Percentiles rank a stretch among this genome's conserved stretches.
Conservation (phyloP, 768 basidiomycete genomes). For the Fomitopsis pulvina region DNA sequence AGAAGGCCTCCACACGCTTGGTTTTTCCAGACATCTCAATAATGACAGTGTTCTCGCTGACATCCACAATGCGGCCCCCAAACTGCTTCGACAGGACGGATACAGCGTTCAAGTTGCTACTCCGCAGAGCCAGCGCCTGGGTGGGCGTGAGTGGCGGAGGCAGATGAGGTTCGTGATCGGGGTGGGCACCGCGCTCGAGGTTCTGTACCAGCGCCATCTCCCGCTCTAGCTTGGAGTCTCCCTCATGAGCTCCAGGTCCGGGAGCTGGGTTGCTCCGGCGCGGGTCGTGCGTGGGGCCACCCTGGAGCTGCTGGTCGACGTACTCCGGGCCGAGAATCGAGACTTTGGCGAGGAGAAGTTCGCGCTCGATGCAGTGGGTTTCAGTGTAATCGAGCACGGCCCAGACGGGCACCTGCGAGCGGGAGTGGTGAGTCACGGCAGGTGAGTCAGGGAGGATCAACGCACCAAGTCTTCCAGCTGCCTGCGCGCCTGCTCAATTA, state of each 20-base stretch:
- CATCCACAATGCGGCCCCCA: constrained; percentile 88
- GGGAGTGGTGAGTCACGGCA: not conserved
- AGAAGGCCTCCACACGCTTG: constrained; percentile 84
- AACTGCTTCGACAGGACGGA: constrained; percentile 82
- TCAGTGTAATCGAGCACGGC: constrained; percentile 97
- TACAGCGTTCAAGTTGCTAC: constrained; percentile 86
- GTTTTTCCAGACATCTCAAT: constrained; percentile 95
- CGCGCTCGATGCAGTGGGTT: constrained; percentile 85
- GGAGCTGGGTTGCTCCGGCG: constrained; percentile 30
- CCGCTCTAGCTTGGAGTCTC: constrained; percentile 52
- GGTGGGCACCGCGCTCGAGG: constrained; percentile 56
- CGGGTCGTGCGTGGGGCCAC: constrained; percentile 79
- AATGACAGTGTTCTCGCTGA: constrained; percentile 91
- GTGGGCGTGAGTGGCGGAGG: constrained; percentile 44
- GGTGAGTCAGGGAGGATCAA: constrained; percentile 11
- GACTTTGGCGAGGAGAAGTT: constrained; percentile 91
- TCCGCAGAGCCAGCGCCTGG: constrained; percentile 84
- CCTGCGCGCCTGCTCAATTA: constrained; percentile 93
- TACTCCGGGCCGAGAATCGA: constrained; percentile 98
- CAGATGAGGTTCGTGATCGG: constrained; percentile 24
- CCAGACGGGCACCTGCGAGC: constrained; percentile 92
- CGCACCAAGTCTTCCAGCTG: constrained; percentile 94
- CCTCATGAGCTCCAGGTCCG: constrained; percentile 10
- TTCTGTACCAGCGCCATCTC: constrained; percentile 70
- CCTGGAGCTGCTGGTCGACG: constrained; percentile 83